Conservation (phyloP, 306 rosid genomes). For the Lathyrus tuberosus region DNA sequence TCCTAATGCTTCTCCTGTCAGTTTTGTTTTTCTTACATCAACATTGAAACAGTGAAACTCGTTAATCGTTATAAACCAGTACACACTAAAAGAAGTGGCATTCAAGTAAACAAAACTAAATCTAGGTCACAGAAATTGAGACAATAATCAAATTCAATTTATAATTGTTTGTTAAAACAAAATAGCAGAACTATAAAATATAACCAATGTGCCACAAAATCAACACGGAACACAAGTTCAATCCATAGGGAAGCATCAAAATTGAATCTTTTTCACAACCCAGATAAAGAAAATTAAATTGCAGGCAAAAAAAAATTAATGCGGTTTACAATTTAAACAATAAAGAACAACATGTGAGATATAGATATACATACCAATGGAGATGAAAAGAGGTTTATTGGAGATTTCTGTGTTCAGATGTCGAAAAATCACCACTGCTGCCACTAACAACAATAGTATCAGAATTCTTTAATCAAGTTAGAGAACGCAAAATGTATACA, state of each 20-base stretch:
- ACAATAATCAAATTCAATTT: conserved; percentile 1
- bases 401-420: too few species aligned
- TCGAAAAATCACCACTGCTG: too few species aligned
- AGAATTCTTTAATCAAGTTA: conserved; percentile 25
- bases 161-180: too few species aligned
- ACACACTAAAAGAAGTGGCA: too few species aligned
- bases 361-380: conserved; percentile 25
- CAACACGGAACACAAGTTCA: conserved; percentile 14
- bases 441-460: too few species aligned
- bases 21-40: too few species aligned
- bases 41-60: too few species aligned
- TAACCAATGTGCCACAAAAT: conserved; percentile 35
- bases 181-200: conserved; percentile 1
- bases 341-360: too few species aligned
- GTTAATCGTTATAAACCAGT: too few species aligned
- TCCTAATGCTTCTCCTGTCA: too few species aligned
- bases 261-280: conserved; percentile 15
- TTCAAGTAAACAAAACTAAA: too few species aligned
- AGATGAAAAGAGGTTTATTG: neutral
- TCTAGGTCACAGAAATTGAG: conserved; percentile 2
- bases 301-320: conserved; percentile 29
- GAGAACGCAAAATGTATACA: conserved; percentile 11
- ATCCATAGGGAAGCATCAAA: neutral
- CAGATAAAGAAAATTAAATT: conserved; percentile 30
- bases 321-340: neutral